Base-by-base conservation (phyloP, 1,139 yeast species). In the Groenewaldozyma auringiensis region DNA sequence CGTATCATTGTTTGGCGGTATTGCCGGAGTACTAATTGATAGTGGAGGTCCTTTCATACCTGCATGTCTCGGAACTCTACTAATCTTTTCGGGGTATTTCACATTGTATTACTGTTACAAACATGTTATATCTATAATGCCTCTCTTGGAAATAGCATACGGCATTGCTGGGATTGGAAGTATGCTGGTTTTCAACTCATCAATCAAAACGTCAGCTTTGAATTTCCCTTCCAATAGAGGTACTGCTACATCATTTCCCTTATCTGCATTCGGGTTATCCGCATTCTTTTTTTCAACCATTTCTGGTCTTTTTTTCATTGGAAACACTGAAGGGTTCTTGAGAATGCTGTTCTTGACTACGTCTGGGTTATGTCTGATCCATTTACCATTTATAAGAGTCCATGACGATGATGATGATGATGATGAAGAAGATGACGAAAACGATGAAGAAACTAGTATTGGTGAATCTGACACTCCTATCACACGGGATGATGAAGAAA, bases 21-120 rank as follows among this genome's bases (percentile, higher is more conserved):
- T 75, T 3, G 78, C 80, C 0, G 83, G 83, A 1, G 57, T 62
- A n/a, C 65, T 77, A n/a, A 78, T 78, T 13, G 83, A 79, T 56
- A 61, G 59, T 37, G 65, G 64, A 25, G 81, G 81, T 3, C 76
- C 76, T 48, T 65, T 75, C 2, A 44, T 64, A n/a, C 70, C 81
- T 1, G 38, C 59, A 63, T 9, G 76, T 8, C 36, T 61, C 21
- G 68, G 67, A 16, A 58, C 60, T 1, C 20, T 51, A 13, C 43
- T 56, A 22, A 46, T 62, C 25, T 51, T 55, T 14, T 21, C 47
- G 6, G 67, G 67, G 4, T 63, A 59, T 46, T 21, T 49, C 18
- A 50, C 54, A 11, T 41, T 62, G 21, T 59, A 53, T 46, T 46
- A 39, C 41, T 53, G 57, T 35, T 62, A 61, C 46, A 50, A 53